phyloP scores from a whole-genome alignment of 805 yeast genomes.

The Lipomyces orientalis region DNA sequence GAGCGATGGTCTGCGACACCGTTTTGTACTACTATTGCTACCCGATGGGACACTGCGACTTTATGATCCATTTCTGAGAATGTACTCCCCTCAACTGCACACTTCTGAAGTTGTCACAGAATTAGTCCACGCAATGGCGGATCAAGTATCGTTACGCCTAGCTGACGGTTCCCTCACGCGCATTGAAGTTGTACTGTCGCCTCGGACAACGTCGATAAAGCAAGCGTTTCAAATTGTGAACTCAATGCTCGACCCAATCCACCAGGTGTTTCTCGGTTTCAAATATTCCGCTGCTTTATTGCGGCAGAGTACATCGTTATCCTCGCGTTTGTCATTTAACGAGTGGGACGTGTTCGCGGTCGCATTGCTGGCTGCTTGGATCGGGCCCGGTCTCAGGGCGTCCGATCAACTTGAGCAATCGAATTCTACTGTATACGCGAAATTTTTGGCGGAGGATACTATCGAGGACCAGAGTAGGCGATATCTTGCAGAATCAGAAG shows the following conservation, averaged over 20 bases:
- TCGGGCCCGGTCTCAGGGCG: constrained; percentile 23
- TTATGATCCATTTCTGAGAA: constrained; percentile 63
- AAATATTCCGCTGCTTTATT: constrained; percentile 23
- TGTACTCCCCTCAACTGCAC: constrained; percentile 47
- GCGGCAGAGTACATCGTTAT: neutral
- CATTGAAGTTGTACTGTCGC: constrained; percentile 11
- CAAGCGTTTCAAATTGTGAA: constrained; percentile 12
- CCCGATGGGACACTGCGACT: constrained; percentile 46
- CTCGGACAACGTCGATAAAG: constrained; percentile 12
- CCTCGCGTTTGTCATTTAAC: neutral
- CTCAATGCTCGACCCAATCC: constrained; percentile 16
- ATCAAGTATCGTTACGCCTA: constrained; percentile 12
- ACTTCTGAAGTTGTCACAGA: neutral
- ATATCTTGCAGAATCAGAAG: neutral
- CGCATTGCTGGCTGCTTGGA: constrained; percentile 34
- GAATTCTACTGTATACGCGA: neutral
- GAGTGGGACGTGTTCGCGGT: constrained; percentile 36
- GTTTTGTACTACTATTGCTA: constrained; percentile 22
- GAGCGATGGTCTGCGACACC: constrained; percentile 9
- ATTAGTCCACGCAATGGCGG: constrained; percentile 5
- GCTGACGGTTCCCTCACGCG: constrained; percentile 14
- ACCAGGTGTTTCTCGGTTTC: constrained; percentile 17
- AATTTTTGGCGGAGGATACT: constrained; percentile 6
- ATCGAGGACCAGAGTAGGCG: neutral
- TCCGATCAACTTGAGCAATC: neutral